A percentile compares a stretch with the other conserved stretches of the same genome.
Conservation (phyloP, 2,329 filamentous ascomycete species). For the Fusarium stilboides region DNA sequence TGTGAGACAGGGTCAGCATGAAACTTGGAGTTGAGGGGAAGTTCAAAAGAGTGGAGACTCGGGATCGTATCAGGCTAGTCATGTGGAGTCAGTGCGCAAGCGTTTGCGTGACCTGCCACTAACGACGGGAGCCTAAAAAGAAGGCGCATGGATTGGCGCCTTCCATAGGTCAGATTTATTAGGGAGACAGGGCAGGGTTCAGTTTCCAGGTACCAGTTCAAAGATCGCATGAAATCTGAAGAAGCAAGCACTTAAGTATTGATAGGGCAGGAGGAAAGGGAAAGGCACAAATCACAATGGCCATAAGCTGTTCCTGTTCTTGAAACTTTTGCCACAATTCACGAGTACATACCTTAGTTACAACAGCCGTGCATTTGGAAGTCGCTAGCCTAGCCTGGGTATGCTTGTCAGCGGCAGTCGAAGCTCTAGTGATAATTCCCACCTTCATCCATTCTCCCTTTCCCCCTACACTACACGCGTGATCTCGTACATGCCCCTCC, state of each 20-base stretch:
- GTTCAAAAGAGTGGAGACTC: conserved; percentile 17
- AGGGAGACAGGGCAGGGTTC: neutral
- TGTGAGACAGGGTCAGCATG: conserved; percentile 25
- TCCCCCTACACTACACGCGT: neutral
- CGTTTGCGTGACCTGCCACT: conserved; percentile 24
- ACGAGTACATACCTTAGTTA: too few relatives aligned
- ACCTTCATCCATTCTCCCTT: conserved; percentile 6
- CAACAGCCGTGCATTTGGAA: neutral
- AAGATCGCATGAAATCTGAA: conserved; percentile 8
- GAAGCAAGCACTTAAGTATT: conserved; percentile 24
- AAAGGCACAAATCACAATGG: conserved; percentile 1
- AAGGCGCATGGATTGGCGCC: conserved; percentile 18
- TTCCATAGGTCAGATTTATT: conserved; percentile 12
- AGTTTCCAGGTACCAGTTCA: conserved; percentile 1
- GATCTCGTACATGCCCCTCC: conserved; percentile 15
- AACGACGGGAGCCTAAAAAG: conserved; percentile 29
- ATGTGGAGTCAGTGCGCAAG: conserved; percentile 10
- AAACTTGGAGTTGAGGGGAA: conserved; percentile 46
- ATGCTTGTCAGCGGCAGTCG: neutral
- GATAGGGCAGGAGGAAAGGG: conserved; percentile 19
- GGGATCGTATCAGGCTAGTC: conserved; percentile 24
- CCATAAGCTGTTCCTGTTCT: neutral
- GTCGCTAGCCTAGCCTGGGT: neutral
- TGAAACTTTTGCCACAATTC: too few relatives aligned
- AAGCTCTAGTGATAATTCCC: conserved; percentile 4